Evolutionary conservation across 441 rosid species (phyloP).

Genomic region (Sinapis alba): DNA sequence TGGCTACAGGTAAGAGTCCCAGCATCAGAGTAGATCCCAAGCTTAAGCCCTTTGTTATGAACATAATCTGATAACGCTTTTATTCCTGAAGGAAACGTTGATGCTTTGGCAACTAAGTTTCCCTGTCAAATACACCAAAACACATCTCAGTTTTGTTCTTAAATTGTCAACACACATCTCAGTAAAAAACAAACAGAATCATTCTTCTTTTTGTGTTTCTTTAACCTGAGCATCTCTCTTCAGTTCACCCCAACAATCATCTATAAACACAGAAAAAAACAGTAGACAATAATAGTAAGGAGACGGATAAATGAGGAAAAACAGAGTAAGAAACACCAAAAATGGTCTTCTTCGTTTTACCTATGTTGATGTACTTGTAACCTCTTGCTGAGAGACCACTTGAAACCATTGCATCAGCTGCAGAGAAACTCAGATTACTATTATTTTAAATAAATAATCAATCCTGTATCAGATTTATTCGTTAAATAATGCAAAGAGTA

Average conservation of each 20-base stretch:
- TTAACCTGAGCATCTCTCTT: constrained; percentile 54
- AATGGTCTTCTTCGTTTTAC: constrained; percentile 30
- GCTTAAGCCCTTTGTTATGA: constrained; percentile 73
- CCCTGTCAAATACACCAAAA: constrained; percentile 46
- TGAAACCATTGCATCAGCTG: constrained; percentile 81
- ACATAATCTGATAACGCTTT: constrained; percentile 70
- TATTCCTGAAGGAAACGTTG: constrained; percentile 70
- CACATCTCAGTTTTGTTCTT: constrained; percentile 5
- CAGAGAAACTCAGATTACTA: constrained; percentile 6
- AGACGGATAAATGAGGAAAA: neutral
- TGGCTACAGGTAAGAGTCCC: constrained; percentile 72
- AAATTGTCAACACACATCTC: neutral
- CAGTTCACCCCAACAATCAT: constrained; percentile 98
- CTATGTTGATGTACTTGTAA: constrained; percentile 86
- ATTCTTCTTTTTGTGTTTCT: constrained; percentile 33
- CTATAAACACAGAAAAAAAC: constrained; percentile 43
- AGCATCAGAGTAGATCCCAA: constrained; percentile 75
- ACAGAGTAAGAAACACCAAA: neutral
- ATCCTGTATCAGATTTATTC: neutral
- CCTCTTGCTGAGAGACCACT: constrained; percentile 79
- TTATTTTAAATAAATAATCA: neutral
- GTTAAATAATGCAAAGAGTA: neutral
- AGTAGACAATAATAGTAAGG: neutral
- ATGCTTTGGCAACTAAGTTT: constrained; percentile 46
- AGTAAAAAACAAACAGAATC: neutral